Conservation (phyloP, 2,329 filamentous ascomycete genomes). For the Alternaria arbusti region DNA sequence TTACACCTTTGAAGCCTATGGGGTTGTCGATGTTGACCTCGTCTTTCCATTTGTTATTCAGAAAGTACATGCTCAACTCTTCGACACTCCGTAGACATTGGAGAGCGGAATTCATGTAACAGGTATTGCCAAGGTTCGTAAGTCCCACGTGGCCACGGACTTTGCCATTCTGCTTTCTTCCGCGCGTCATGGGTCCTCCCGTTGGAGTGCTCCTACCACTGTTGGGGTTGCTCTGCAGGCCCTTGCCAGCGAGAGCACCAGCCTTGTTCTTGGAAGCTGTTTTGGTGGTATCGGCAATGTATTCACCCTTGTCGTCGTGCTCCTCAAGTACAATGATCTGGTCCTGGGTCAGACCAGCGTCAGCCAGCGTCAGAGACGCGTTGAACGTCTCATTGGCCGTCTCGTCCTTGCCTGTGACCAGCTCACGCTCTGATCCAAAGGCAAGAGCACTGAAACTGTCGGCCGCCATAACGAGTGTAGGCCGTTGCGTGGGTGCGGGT, state of each 20-base stretch:
- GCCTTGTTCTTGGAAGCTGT: conserved; percentile 53
- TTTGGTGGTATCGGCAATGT: conserved; percentile 58
- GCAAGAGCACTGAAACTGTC: conserved; percentile 68
- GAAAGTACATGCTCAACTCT: conserved; percentile 90
- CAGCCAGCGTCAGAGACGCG: conserved; percentile 69
- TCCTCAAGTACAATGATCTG: conserved; percentile 87
- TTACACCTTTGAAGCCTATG: conserved; percentile 81
- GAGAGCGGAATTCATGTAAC: conserved; percentile 98
- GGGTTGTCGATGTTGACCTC: conserved; percentile 89
- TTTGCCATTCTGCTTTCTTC: conserved; percentile 72
- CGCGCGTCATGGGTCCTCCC: conserved; percentile 69
- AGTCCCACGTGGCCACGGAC: conserved; percentile 81
- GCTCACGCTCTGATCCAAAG: conserved; percentile 68
- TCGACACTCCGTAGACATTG: conserved; percentile 94
- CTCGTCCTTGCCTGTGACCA: conserved; percentile 70
- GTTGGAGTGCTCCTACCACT: conserved; percentile 75
- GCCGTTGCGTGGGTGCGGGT: conserved; percentile 44
- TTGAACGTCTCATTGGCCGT: conserved; percentile 80
- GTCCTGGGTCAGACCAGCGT: conserved; percentile 72
- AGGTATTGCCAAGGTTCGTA: conserved; percentile 92
- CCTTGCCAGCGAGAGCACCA: conserved; percentile 43
- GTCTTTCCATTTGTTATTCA: conserved; percentile 68
- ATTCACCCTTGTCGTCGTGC: conserved; percentile 61
- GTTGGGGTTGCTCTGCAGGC: conserved; percentile 49
- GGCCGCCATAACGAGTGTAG: conserved; percentile 65